Conservation (phyloP, 768 basidiomycete species). For the Auriscalpium microsporum region DNA sequence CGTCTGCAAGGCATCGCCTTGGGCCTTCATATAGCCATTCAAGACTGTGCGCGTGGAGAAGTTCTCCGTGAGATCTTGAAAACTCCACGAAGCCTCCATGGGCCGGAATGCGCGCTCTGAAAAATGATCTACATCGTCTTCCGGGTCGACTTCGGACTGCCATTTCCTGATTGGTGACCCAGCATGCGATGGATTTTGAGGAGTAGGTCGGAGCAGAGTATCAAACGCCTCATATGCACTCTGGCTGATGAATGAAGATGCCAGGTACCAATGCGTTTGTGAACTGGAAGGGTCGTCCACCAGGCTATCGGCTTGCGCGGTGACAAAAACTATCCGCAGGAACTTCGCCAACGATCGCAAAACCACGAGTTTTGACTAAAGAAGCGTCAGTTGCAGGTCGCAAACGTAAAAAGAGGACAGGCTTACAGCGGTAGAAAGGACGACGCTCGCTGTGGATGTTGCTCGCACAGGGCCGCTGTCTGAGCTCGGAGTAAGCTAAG, state of each 20-base stretch:
- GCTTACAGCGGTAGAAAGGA: conserved; percentile 56
- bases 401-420: background rate
- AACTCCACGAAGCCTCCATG: conserved; percentile 10
- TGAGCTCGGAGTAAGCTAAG: conserved; percentile 16
- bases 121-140: conserved; percentile 30
- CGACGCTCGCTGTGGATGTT: conserved; percentile 56
- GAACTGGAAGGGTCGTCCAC: too few species aligned
- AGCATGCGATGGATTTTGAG: background rate
- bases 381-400: conserved; percentile 2
- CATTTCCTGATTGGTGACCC: conserved; percentile 18
- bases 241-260: conserved; percentile 44
- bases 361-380: conserved; percentile 71
- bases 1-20: conserved; percentile 12
- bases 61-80: conserved; percentile 17
- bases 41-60: background rate
- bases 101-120: conserved; percentile 8
- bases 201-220: conserved; percentile 28
- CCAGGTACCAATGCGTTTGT: conserved; percentile 45
- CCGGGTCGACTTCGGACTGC: conserved; percentile 28
- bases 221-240: conserved; percentile 51
- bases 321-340: conserved; percentile 39
- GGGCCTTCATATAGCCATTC: conserved; percentile 4
- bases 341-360: conserved; percentile 65
- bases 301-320: background rate
- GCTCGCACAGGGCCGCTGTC: conserved; percentile 30